Evolutionary conservation across 805 yeast genomes (phyloP).

Genomic region (Ogataea pignaliae): DNA sequence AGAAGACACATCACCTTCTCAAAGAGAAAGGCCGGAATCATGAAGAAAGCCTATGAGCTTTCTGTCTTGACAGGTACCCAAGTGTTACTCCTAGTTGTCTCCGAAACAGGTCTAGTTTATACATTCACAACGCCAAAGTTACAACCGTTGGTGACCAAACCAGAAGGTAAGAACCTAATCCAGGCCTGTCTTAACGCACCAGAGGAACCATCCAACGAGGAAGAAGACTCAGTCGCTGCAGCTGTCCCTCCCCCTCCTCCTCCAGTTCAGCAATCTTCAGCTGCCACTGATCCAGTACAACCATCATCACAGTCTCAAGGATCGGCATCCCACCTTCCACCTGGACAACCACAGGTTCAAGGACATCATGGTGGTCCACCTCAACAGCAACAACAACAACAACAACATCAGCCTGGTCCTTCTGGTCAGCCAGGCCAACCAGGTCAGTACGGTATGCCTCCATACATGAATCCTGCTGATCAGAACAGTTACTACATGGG

Average conservation of each 20-base stretch:
- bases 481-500: slow-evolving; percentile 26
- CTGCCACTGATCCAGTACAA: slow-evolving; percentile 15
- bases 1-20: slow-evolving; percentile 97
- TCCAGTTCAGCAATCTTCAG: slow-evolving; percentile 5
- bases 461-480: slow-evolving; percentile 25
- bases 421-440: slow-evolving; percentile 25
- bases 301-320: slow-evolving; percentile 16
- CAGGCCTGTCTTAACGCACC: slow-evolving; percentile 98
- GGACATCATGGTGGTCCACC: slow-evolving; percentile 32
- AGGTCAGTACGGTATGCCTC: slow-evolving; percentile 22
- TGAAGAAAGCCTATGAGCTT: slow-evolving; percentile 99
- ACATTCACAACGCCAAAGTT: slow-evolving; percentile 98
- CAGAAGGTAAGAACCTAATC: slow-evolving; percentile 94
- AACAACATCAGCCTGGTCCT: slow-evolving; percentile 20
- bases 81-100: slow-evolving; percentile 87
- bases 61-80: slow-evolving; percentile 97
- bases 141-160: slow-evolving; percentile 95
- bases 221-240: slow-evolving; percentile 38
- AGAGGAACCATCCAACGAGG: slow-evolving; percentile 66
- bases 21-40: slow-evolving; percentile 97
- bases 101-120: slow-evolving; percentile 97
- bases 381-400: slow-evolving; percentile 30
- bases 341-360: slow-evolving; percentile 24
- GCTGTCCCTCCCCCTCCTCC: slow-evolving; percentile 12
- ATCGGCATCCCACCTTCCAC: slow-evolving; percentile 7